Conservation (phyloP, 176 grass and related monocot genomes). For the Bolboschoenus planiculmis region DNA sequence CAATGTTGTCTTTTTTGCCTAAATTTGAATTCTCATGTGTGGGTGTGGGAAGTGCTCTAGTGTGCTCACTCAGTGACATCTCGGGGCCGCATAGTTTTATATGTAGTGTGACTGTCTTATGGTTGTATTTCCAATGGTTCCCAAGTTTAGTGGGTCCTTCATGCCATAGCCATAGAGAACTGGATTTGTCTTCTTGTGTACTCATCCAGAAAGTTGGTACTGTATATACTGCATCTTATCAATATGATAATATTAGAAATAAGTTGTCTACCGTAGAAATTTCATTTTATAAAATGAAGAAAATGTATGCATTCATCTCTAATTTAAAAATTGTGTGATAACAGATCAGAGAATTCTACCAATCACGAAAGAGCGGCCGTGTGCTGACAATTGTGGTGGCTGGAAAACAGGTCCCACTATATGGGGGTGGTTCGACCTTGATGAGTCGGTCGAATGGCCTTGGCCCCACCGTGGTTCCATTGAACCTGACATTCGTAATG, state of each 20-base stretch:
- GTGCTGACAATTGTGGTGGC: conserved; percentile 49
- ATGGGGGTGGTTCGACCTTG: conserved; percentile 64
- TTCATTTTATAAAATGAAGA: neutral
- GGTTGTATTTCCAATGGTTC: neutral
- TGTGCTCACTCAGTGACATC: neutral
- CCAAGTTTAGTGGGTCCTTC: neutral
- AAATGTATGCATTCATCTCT: neutral
- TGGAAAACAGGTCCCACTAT: conserved; percentile 81
- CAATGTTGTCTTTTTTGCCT: neutral
- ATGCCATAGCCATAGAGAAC: neutral
- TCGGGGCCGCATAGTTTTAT: neutral
- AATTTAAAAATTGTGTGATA: neutral
- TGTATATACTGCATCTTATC: neutral
- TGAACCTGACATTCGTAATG: conserved; percentile 53
- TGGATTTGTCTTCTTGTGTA: neutral
- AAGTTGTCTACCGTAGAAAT: neutral
- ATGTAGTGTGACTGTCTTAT: neutral
- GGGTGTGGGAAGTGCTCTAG: neutral
- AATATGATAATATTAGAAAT: neutral
- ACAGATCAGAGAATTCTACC: conserved; percentile 94
- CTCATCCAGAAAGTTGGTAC: neutral
- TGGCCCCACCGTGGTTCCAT: conserved; percentile 50
- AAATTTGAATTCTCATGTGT: neutral
- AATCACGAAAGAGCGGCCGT: conserved; percentile 60
- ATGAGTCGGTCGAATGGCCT: conserved; percentile 69